Base-by-base conservation (phyloP, 2,329 filamentous ascomycete species). In the Pseudogymnoascus verrucosus region DNA sequence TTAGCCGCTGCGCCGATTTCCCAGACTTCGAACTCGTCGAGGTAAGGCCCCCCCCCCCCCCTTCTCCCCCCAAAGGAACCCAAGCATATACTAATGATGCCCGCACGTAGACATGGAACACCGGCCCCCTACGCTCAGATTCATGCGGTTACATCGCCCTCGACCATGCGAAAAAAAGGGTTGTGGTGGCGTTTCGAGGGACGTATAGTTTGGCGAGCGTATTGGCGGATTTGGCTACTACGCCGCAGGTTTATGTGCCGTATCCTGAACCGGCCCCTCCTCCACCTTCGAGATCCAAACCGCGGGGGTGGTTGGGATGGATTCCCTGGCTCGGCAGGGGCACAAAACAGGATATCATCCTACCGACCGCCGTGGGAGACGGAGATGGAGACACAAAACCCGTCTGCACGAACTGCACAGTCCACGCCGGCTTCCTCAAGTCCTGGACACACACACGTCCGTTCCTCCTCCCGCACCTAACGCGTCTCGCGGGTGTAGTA, bases 121-220 rank as follows among this genome's bases (percentile, higher is more conserved):
- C 95, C 0, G 95, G 95, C 0, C 82, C 88, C 10, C 79, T 97
- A 31, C 81, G 97, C 71, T 89, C 88, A 66, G 95, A 98, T 75
- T 96, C 90, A 69, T 97, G 92, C 75, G 95, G 95, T 65, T 99
- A 96, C 76, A 87, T 98, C 64, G 93, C 90, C 0, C 78, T 98
- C n/a, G 93, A 95, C 67, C 89, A 96, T 72, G 34, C 14, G 10
- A 44, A 61, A 3, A 61, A 61, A 26, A 82, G 87, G 64, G 89
- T 99, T 64, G 80, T 98, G 54, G 84, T 98, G 39, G 93, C 92
- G 7, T 98, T 98, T 71, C 87, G 95, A 57, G 95, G 95, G 23
- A 98, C 95, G 12, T 97, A 98, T 76, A 96, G 92, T 68, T 83
- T 99, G 70, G 84, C 91, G 62, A 96, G 98, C 74, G 93, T 93